Conservation (phyloP, 352 stramenopile genomes). For the Globisporangium barbulae region DNA sequence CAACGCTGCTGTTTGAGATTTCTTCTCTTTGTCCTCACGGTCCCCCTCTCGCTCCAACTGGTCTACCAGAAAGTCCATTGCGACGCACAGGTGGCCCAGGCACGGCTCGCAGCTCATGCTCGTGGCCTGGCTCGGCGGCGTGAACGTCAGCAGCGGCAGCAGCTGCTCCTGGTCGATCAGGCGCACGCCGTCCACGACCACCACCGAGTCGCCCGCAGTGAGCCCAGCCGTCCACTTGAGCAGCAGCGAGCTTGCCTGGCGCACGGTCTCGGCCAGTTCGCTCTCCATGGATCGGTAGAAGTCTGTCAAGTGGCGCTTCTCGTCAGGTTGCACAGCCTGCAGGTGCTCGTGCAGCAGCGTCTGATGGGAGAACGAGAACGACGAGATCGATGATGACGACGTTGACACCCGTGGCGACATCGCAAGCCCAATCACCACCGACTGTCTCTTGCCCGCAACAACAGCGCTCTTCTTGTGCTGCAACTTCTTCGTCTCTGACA, state of each 20-base stretch:
- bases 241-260: conserved; percentile 39
- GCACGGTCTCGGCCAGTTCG: conserved; percentile 42
- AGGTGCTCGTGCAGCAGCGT: conserved; percentile 64
- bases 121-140: conserved; percentile 41
- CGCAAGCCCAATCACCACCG: conserved; percentile 24
- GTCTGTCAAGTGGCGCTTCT: conserved; percentile 30
- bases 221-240: conserved; percentile 50
- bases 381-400: conserved; percentile 21
- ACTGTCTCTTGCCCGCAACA: conserved; percentile 23
- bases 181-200: conserved; percentile 44
- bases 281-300: conserved; percentile 52
- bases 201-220: conserved; percentile 29
- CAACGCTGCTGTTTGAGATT: background rate
- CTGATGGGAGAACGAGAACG: conserved; percentile 50
- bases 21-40: background rate
- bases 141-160: conserved; percentile 43
- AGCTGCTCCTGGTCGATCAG: conserved; percentile 60
- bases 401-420: conserved; percentile 30
- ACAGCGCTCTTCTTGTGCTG: conserved; percentile 21
- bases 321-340: conserved; percentile 25
- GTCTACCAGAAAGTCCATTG: conserved; percentile 64
- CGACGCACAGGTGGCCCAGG: conserved; percentile 52
- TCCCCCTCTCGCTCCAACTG: conserved; percentile 30
- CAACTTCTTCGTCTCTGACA: conserved; percentile 25
- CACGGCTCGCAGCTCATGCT: conserved; percentile 45